Evolutionary conservation across 2,329 filamentous ascomycete species (phyloP), one percentile per base, ranked within the genome.

Genomic region (Verticillium nubilum): DNA sequence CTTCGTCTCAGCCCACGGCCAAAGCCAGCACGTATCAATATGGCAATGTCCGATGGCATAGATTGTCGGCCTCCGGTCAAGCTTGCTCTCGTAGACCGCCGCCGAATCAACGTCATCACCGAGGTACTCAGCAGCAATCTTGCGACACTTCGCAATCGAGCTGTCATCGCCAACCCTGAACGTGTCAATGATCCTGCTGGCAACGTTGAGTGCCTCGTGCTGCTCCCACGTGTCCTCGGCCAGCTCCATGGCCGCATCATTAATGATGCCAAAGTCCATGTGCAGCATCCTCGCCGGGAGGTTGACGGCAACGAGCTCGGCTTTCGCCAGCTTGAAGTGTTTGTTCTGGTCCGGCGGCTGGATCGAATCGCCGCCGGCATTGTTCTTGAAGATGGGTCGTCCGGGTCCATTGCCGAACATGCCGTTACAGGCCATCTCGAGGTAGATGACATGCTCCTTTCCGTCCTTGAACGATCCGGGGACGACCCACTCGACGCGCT

Each of bases 1-100:
- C 72, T 87, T 88, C 0, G 86, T 89, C 73, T 89, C 86, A 3
- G 82, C 86, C 76, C 85, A 89, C 0, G 86, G 86, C 86, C 86
- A 89, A 19, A 89, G 73, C 86, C 86, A 89, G 68, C 86, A 88
- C 0, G 85, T 87, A 66, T 89, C 86, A 62, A 89, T 89, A 67
- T 89, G 86, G 63, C 86, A 89, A 65, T 89, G 84, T 2, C 86
- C 86, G 56, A 89, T 85, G 3, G 79, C 86, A 57, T 78, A 84
- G 9, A 89, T 81, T 52, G 86, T 78, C 5, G 82, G 76, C 25
- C 82, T 73, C 2, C 82, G 78, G 54, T 80, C 78, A 28, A 74
- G 35, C 2, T 52, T 31, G 27, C 35, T 75, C 5, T 83, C 75
- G 64, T 88, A 89, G 5, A 88, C 83, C 52, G 83, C 77, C 5